Evolutionary conservation across 768 basidiomycete genomes (phyloP), one percentile per base, ranked within the genome.

Genomic region (Hygrocybe coccinea): DNA sequence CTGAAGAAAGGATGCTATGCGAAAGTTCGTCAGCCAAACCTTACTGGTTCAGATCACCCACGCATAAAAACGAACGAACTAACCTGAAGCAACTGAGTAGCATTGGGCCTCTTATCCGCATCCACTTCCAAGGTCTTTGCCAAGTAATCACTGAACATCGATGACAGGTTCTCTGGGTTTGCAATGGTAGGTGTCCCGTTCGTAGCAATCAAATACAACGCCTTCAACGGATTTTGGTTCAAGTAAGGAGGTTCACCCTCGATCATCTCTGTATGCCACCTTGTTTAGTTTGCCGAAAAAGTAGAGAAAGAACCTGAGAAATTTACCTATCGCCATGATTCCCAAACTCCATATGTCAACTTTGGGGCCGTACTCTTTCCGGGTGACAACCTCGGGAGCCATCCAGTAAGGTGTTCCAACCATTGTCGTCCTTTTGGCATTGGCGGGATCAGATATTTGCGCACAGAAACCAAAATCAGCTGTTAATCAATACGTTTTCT

Each of bases 391-490:
- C 69, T 97, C 95, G 0, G 95, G 95, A 0, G 95, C 95, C 95
- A 97, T 97, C 95, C 95, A 97, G 69, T 97, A 97, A 1, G 95
- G 95, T 1, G 95, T 97, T 2, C 95, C 95, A 49, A 97, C 94
- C 95, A 97, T 97, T 35, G 95, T 97, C 35, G 94, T 95, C 24
- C 95, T 86, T 74, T 97, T 97, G 3, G 92, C 84, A 60, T 88
- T 85, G 8, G 85, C 85, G n/a, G 83, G 80, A 62, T 93, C 90
- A 19, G 93, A 92, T 54, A 97, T 90, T 71, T 97, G 94, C 2
- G 95, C 95, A 60, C 94, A 97, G 78, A 97, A 97, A n/a, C 95
- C 95, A 72, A 97, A 97, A 73, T 97, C 95, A 65, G 94, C 94
- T 95, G 67, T 45, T 41, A 50, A 22, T 53, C 53, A 51, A 35